phyloP scores from a whole-genome alignment of 2,329 filamentous ascomycete species.

The Colletotrichum endophyticum region DNA sequence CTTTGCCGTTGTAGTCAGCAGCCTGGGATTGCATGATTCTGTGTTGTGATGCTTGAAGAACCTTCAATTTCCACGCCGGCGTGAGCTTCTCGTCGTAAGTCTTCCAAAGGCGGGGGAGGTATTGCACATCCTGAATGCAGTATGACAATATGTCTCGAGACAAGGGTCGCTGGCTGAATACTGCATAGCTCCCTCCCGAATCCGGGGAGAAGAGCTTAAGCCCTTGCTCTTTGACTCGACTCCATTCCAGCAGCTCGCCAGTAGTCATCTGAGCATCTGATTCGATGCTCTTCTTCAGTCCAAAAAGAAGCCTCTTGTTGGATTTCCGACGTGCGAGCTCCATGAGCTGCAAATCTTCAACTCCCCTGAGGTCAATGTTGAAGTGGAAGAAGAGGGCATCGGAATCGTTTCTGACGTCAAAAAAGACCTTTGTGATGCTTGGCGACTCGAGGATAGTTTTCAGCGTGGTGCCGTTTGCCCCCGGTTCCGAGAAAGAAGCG shows the following conservation, averaged over 20 bases:
- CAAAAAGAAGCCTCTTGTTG: slow-evolving; percentile 20
- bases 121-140: slow-evolving; percentile 50
- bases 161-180: slow-evolving; percentile 53
- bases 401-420: slow-evolving; percentile 64
- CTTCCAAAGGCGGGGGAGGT: slow-evolving; percentile 39
- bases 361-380: slow-evolving; percentile 42
- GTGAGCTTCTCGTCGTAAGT: slow-evolving; percentile 29
- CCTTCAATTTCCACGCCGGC: slow-evolving; percentile 21
- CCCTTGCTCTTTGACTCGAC: slow-evolving; percentile 39
- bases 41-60: slow-evolving; percentile 27
- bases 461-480: slow-evolving; percentile 21
- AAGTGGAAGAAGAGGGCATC: slow-evolving; percentile 57
- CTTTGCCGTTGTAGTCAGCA: slow-evolving; percentile 27
- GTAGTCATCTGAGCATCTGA: slow-evolving; percentile 23
- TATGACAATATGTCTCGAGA: slow-evolving; percentile 42
- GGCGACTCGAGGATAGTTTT: slow-evolving; percentile 49
- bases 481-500: slow-evolving; percentile 30
- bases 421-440: slow-evolving; percentile 55
- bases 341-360: slow-evolving; percentile 63
- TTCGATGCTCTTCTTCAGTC: slow-evolving; percentile 35
- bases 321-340: slow-evolving; percentile 43
- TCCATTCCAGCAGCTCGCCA: slow-evolving; percentile 28
- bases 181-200: slow-evolving; percentile 46
- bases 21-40: slow-evolving; percentile 35
- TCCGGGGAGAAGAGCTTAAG: slow-evolving; percentile 42